Evolutionary conservation across 2,329 filamentous ascomycete genomes (phyloP).

Genomic region (Xylaria sp.): DNA sequence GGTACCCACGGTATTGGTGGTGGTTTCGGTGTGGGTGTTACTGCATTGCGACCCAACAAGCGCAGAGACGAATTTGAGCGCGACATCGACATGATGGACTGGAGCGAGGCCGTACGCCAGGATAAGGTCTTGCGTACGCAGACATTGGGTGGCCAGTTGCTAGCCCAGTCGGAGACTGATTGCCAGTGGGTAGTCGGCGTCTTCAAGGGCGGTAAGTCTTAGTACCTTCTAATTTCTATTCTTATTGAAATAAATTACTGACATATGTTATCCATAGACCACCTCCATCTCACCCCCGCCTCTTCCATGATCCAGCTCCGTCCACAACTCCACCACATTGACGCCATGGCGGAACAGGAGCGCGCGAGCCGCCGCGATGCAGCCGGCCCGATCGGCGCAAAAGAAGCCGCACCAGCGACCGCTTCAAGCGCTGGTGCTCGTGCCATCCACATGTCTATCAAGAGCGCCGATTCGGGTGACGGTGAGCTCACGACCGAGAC

Average conservation of each 20-base stretch:
- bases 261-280: conserved; percentile 46
- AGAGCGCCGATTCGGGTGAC: conserved; percentile 60
- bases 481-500: conserved; percentile 62
- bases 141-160: conserved; percentile 78
- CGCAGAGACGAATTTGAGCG: conserved; percentile 37
- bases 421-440: conserved; percentile 51
- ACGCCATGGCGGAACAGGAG: conserved; percentile 72
- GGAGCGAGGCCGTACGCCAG: conserved; percentile 61
- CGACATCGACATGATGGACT: conserved; percentile 51
- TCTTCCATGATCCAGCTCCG: conserved; percentile 81
- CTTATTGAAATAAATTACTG: conserved; percentile 8
- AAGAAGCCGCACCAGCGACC: conserved; percentile 15
- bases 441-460: conserved; percentile 82
- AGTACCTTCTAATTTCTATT: neutral
- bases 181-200: conserved; percentile 76
- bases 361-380: conserved; percentile 39
- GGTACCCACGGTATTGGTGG: conserved; percentile 67
- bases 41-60: conserved; percentile 35
- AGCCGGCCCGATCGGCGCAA: conserved; percentile 29
- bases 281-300: conserved; percentile 80
- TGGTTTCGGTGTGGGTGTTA: conserved; percentile 61
- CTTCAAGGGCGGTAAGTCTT: conserved; percentile 69
- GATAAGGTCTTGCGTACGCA: conserved; percentile 72
- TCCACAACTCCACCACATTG: conserved; percentile 87
- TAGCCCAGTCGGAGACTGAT: conserved; percentile 63